A percentile compares a stretch with the other conserved stretches of the same genome.
These are phyloP conservation scores for Apiospora koreana DNA, from an alignment of 2,329 filamentous ascomycete genomes.

Conservation along the genomic window DNA sequence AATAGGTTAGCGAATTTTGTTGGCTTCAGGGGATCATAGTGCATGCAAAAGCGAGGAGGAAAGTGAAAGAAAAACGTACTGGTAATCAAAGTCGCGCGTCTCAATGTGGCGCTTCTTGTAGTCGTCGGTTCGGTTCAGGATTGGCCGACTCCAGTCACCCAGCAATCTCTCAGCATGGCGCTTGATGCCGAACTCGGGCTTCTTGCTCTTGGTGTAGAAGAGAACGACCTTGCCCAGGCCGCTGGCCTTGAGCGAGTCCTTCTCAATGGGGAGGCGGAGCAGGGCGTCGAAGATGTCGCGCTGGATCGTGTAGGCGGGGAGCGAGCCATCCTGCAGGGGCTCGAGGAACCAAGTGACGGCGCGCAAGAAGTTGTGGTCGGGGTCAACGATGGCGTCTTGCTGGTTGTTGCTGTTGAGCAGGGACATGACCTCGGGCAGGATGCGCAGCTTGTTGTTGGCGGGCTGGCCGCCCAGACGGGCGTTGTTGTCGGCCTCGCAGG, in stretches of 20 bases:
- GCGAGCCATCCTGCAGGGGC: conserved; percentile 87
- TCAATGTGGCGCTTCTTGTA: conserved; percentile 81
- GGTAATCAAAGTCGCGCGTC: conserved; percentile 64
- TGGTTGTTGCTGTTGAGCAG: conserved; percentile 89
- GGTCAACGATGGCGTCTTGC: conserved; percentile 82
- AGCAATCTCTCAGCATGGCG: conserved; percentile 90
- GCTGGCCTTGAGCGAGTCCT: conserved; percentile 85
- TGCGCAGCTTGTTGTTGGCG: conserved; percentile 88
- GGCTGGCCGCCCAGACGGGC: conserved; percentile 79
- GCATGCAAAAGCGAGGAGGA: background rate
- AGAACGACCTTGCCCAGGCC: conserved; percentile 95
- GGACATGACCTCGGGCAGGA: conserved; percentile 86
- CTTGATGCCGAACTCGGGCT: conserved; percentile 86
- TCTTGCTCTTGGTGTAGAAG: conserved; percentile 96
- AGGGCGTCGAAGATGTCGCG: conserved; percentile 87
- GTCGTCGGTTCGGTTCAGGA: conserved; percentile 90
- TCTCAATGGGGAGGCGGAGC: conserved; percentile 80
- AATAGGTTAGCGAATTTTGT: conserved; percentile 13
- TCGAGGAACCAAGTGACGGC: conserved; percentile 97
- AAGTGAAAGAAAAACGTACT: conserved; percentile 45
- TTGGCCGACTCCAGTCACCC: conserved; percentile 93
- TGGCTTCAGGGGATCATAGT: background rate
- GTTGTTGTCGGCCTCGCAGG: conserved; percentile 82
- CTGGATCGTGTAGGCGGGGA: conserved; percentile 97
- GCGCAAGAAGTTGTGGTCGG: conserved; percentile 92